Evolutionary conservation across 495 filamentous ascomycete genomes (phyloP).

Genomic region (Neurospora sublineolata): DNA sequence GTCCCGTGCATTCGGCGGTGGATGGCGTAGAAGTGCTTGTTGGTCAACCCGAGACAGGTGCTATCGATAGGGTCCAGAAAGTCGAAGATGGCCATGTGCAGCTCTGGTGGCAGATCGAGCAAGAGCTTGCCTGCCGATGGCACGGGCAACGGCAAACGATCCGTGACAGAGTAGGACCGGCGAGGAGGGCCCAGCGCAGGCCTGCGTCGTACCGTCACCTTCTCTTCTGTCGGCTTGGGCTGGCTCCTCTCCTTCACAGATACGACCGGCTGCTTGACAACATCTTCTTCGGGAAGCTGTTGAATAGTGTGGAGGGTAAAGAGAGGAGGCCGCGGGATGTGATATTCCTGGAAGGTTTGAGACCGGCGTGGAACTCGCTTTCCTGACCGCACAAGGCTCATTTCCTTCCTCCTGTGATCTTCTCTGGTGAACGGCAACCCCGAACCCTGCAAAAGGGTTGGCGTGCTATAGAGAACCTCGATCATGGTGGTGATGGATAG

Average conservation of each 20-base stretch:
- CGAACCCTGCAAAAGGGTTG: constrained; percentile 4
- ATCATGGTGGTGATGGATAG: constrained; percentile 12
- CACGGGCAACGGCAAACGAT: constrained; percentile 32
- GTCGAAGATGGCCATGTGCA: constrained; percentile 44
- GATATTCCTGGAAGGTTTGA: constrained; percentile 24
- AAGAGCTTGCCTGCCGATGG: constrained; percentile 26
- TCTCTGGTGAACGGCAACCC: constrained; percentile 16
- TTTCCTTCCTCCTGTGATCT: constrained; percentile 18
- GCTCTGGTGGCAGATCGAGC: constrained; percentile 43
- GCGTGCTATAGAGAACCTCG: constrained; percentile 14
- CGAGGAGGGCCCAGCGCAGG: constrained; percentile 23
- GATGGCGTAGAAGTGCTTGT: constrained; percentile 38
- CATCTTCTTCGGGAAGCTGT: constrained; percentile 4
- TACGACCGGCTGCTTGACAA: neutral
- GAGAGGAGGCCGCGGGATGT: constrained; percentile 10
- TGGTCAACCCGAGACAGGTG: constrained; percentile 43
- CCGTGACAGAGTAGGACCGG: constrained; percentile 39
- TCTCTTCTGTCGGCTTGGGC: neutral
- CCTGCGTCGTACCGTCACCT: constrained; percentile 3
- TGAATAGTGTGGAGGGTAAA: constrained; percentile 11
- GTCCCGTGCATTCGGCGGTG: constrained; percentile 38
- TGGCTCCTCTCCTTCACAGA: neutral
- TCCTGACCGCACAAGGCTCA: constrained; percentile 2
- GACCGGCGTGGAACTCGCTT: constrained; percentile 21
- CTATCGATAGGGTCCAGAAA: constrained; percentile 45